Base-by-base conservation (phyloP, 371 early-diverging fungal species). In the Mycotypha africana region DNA sequence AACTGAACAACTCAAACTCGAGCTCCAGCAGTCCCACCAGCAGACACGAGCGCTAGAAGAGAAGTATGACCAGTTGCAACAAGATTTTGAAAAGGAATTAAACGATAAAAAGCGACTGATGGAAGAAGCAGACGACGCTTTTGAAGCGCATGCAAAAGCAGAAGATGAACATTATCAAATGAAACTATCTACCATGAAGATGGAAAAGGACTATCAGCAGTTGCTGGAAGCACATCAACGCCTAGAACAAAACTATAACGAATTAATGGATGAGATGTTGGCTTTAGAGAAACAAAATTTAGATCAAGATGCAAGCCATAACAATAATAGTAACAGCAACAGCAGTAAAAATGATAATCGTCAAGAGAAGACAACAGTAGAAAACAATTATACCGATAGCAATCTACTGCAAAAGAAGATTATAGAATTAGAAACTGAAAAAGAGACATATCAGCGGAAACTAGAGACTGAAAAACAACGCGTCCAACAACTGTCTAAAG, bases 231-330 rank as follows among this genome's bases (percentile, higher is more conserved):
- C 81, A 19, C 74, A 85, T 32, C 71, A 72, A 35, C 80, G 78
- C 47, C 66, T 86, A 34, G 89, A 89, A 47, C 70, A 75, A 23
- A 87, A 86, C 51, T 82, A 82, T 51, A 65, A 79, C 47, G 76
- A 82, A 33, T 64, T 89, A 24, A 79, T 85, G 70, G 86, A 86
- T 39, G 88, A 88, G 47, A 75, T 86, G 47, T 53, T 72, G 9
- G 54, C 48, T 0, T 35, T 65, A 2, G 71, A 58, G 26, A 53
- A 60, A 23, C 58, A 58, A 42, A 45, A 49, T 22, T 17, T 43
- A 4, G 36, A 35, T 3, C 17, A 31, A 5, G 17, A 12, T 5
- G 20, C 4, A 7, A 37, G 35, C 25, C 36, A 6, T 12, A n/a
- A n/a, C n/a, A n/a, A n/a, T n/a, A n/a, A n/a, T n/a, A n/a, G n/a